A percentile compares a stretch with the other conserved stretches of the same genome.
Conservation (phyloP, 768 basidiomycete genomes). For the Grammothele lineata region DNA sequence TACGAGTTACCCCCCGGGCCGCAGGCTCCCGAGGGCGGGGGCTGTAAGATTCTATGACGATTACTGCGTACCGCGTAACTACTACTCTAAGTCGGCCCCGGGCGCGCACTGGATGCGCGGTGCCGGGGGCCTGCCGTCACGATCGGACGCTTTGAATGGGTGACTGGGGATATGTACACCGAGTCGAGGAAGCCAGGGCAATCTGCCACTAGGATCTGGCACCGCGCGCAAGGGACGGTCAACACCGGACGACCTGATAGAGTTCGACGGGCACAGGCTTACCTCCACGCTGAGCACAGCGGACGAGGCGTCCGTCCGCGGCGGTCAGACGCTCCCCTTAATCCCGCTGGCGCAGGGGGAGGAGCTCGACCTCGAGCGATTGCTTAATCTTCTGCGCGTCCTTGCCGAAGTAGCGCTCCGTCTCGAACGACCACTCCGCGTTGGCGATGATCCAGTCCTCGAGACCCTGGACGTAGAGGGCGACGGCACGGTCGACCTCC, state of each 20-base stretch:
- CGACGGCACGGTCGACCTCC: constrained; percentile 57
- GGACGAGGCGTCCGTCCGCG: not conserved
- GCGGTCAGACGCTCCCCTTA: not conserved
- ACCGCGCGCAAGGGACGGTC: not conserved
- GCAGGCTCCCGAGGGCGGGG: not conserved
- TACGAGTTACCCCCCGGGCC: not conserved
- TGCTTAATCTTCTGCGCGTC: constrained; percentile 49
- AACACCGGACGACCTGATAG: not conserved
- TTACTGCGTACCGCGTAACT: constrained; percentile 2
- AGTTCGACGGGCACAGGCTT: not conserved
- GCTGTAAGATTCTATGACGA: not conserved
- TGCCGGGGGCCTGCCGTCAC: too few species aligned
- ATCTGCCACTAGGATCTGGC: too few species aligned
- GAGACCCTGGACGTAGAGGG: constrained; percentile 59
- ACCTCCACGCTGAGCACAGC: not conserved
- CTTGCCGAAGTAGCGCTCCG: constrained; percentile 69
- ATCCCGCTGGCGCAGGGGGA: constrained; percentile 27
- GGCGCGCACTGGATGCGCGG: not conserved
- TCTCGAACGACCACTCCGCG: constrained; percentile 70
- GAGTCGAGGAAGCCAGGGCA: not conserved
- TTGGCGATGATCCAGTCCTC: constrained; percentile 73
- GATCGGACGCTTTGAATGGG: too few species aligned
- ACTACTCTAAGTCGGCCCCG: not conserved
- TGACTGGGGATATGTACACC: not conserved
- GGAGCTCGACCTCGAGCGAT: constrained; percentile 48